Evolutionary conservation across 2,329 filamentous ascomycete species (phyloP), one percentile per base, ranked within the genome.

Genomic region (Dactylonectria macrodidyma): DNA sequence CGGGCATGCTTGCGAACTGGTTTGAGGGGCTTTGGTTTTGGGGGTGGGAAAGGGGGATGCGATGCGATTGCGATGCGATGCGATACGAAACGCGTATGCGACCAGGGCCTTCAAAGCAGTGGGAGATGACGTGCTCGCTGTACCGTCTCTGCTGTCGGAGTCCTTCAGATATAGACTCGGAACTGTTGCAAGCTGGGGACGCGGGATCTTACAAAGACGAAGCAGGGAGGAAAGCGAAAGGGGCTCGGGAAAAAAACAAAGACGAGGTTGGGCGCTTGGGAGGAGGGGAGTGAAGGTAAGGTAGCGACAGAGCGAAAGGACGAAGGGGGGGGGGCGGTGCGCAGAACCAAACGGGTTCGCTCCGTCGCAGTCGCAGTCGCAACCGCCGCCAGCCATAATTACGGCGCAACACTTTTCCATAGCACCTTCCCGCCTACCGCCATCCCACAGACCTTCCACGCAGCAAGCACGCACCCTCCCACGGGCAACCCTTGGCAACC

Each of bases 1-100:
- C 84, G 70, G 87, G 86, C 89, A 90, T 90, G 66, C 38, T 69
- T 44, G n/a, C 55, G 24, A 52, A 50, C 33, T 65, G 59, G 50
- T 33, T 33, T 62, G 52, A 33, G 50, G 63, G 61, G 59, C 22
- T 22, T 46, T 19, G 19, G 63, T 34, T n/a, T 38, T 60, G 44
- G 51, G 61, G 22, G 33, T 30, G 30, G 16, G 55, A 52, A 68
- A 48, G 61, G 46, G 58, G 55, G 24, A 59, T 26, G 33, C 58
- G 66, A 66, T 38, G 46, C 34, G 64, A 54, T 58, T 50, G 52
- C 55, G 62, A 38, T 60, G 64, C 60, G 62, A 67, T 69, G 65
- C 68, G 70, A 68, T 67, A 64, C 62, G 67, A 69, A 63, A 62
- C 66, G 69, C 64, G 65, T 67, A 69, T 71, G 70, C 71, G 65